A percentile compares a stretch with the other conserved stretches of the same genome.
Evolutionary conservation across 2,329 filamentous ascomycete genomes (phyloP).

Genomic region (Fusarium concolor): DNA sequence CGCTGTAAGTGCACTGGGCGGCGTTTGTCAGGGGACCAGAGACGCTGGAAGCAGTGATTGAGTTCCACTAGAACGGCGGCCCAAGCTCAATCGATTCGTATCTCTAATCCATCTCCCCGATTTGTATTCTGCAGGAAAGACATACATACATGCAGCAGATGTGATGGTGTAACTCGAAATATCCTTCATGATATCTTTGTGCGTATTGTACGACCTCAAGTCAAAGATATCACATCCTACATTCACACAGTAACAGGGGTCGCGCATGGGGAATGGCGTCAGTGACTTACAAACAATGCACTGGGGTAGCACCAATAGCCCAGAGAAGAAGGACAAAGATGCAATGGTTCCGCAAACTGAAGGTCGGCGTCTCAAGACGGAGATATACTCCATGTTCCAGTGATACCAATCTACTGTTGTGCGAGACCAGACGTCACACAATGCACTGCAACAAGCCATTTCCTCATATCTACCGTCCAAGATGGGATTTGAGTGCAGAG

Average conservation of each 20-base stretch:
- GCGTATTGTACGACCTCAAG: background rate
- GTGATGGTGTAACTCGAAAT: conserved; percentile 23
- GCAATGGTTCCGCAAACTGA: conserved; percentile 3
- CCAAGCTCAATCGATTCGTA: background rate
- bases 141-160: conserved; percentile 34
- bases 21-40: conserved; percentile 20
- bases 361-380: conserved; percentile 30
- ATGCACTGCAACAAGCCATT: conserved; percentile 19
- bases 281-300: conserved; percentile 17
- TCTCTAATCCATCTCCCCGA: conserved; percentile 12
- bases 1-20: conserved; percentile 20
- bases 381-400: conserved; percentile 28
- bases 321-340: conserved; percentile 17
- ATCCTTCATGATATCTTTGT: conserved; percentile 5
- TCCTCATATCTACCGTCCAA: conserved; percentile 12
- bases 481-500: conserved; percentile 31
- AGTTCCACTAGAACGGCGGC: conserved; percentile 29
- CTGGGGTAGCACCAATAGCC: conserved; percentile 25
- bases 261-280: conserved; percentile 27
- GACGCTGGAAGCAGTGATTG: conserved; percentile 28
- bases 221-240: background rate
- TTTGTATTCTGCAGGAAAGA: conserved; percentile 33
- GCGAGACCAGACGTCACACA: conserved; percentile 24
- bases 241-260: conserved; percentile 24
- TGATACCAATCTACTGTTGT: conserved; percentile 27